Conservation (phyloP, 768 basidiomycete genomes). For the Hemileccinum rubropunctum region DNA sequence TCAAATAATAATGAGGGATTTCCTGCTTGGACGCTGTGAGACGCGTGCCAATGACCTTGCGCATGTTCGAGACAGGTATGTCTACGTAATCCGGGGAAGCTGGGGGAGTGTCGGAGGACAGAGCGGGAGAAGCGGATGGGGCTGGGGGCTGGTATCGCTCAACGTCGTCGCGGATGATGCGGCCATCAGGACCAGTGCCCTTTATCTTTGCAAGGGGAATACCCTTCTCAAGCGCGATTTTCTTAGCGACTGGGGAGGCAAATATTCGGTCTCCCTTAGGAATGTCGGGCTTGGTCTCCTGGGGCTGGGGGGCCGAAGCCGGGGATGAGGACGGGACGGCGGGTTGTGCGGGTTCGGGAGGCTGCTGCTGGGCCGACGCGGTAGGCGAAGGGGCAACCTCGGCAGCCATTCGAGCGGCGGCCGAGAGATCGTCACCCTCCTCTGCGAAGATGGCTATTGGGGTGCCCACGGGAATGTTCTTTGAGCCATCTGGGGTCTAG, state of each 20-base stretch:
- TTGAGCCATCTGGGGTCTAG: slow-evolving; percentile 81
- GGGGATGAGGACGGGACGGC: slow-evolving; percentile 35
- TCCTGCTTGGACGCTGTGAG: slow-evolving; percentile 92
- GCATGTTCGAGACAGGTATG: slow-evolving; percentile 90
- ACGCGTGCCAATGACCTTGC: slow-evolving; percentile 87
- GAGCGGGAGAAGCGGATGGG: slow-evolving; percentile 41
- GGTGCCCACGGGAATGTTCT: slow-evolving; percentile 83
- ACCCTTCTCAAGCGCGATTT: slow-evolving; percentile 92
- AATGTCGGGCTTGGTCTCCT: slow-evolving; percentile 53
- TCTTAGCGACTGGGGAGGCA: slow-evolving; percentile 94
- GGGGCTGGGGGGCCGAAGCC: slow-evolving; percentile 33
- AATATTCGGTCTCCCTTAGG: slow-evolving; percentile 81
- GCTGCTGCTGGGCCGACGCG: slow-evolving; percentile 33
- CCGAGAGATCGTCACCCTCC: slow-evolving; percentile 92
- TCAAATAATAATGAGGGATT: slow-evolving; percentile 96
- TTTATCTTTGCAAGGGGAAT: slow-evolving; percentile 88
- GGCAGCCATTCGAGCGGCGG: slow-evolving; percentile 68
- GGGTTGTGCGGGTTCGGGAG: slow-evolving; percentile 43
- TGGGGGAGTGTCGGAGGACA: slow-evolving; percentile 46
- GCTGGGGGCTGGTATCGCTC: slow-evolving; percentile 76
- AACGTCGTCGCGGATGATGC: slow-evolving; percentile 92
- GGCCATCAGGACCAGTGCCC: slow-evolving; percentile 90
- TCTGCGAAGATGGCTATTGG: slow-evolving; percentile 91
- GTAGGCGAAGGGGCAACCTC: slow-evolving; percentile 49
- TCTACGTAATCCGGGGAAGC: slow-evolving; percentile 78